Conservation (phyloP, 163 green algal genomes). For the Chlamydomonas reinhardtii region DNA sequence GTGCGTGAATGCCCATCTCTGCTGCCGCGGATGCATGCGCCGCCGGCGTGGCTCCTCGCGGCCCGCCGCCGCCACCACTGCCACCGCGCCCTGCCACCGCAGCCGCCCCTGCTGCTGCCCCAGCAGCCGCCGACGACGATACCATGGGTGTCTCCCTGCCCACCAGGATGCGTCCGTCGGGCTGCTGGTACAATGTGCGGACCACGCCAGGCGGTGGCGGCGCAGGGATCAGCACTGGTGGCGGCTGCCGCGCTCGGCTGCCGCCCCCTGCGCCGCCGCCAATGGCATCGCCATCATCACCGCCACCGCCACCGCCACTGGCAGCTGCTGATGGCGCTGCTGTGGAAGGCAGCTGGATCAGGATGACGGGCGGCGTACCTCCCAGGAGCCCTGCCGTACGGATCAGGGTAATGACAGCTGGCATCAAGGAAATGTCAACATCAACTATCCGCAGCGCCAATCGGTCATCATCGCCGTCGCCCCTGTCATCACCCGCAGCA, state of each 20-base stretch:
- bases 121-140: not conserved
- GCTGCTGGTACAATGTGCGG: conserved; percentile 6
- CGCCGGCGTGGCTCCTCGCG: too few relatives aligned
- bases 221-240: not conserved
- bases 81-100: too few relatives aligned
- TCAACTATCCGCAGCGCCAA: conserved; percentile 8
- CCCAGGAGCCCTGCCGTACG: not conserved
- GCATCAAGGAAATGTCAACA: not conserved
- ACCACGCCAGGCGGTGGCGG: conserved; percentile 10
- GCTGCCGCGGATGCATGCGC: too few relatives aligned
- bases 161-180: conserved; percentile 2
- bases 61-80: too few relatives aligned
- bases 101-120: too few relatives aligned
- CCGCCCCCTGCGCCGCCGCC: too few relatives aligned
- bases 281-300: too few relatives aligned
- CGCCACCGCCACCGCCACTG: too few relatives aligned
- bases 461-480: not conserved
- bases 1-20: too few relatives aligned
- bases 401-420: not conserved
- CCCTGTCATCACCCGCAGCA: not conserved
- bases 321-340: not conserved
- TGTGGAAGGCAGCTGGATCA: not conserved
- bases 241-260: too few relatives aligned
- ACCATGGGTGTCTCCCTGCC: not conserved
- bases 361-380: not conserved